A percentile compares a stretch with the other conserved stretches of the same genome.
phyloP scores from a whole-genome alignment of 305 asterid genomes.

The Rubia occidens region DNA sequence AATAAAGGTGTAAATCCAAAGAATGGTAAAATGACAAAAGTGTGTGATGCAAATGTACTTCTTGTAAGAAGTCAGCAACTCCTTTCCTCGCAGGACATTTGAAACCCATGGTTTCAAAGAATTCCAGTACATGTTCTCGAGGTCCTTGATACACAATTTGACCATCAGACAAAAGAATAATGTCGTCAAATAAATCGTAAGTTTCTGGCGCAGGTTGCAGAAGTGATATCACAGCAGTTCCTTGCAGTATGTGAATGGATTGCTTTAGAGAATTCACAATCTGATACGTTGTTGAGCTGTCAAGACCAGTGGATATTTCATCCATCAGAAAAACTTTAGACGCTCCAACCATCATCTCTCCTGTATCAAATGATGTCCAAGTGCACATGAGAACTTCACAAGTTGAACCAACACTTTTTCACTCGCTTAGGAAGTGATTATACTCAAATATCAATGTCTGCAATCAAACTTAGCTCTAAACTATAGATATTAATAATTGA shows the following conservation, averaged over 20 bases:
- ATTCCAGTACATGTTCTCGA: slow-evolving; percentile 20
- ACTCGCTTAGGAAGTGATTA: background rate
- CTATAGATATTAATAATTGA: background rate
- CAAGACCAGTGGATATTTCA: slow-evolving; percentile 67
- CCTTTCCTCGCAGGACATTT: too few species aligned
- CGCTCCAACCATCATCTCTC: slow-evolving; percentile 67
- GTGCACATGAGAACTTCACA: background rate
- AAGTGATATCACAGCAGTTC: slow-evolving; percentile 50
- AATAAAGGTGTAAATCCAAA: background rate
- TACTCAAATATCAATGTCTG: background rate
- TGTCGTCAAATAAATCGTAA: slow-evolving; percentile 47
- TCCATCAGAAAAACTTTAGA: slow-evolving; percentile 55
- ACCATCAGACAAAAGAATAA: slow-evolving; percentile 50
- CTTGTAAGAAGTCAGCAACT: background rate
- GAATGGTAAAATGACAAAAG: background rate
- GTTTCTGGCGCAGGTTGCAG: slow-evolving; percentile 65
- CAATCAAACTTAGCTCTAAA: background rate
- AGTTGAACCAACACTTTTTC: background rate
- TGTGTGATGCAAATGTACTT: background rate
- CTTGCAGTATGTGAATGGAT: slow-evolving; percentile 43
- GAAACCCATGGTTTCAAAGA: too few species aligned
- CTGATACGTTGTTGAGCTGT: slow-evolving; percentile 49
- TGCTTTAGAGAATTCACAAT: slow-evolving; percentile 38
- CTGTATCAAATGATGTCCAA: slow-evolving; percentile 16
- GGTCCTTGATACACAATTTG: slow-evolving; percentile 57